Percentiles rank a stretch among this genome's conserved stretches.
Conservation (phyloP, 129 eudicot genomes). For the Glebionis coronaria region DNA sequence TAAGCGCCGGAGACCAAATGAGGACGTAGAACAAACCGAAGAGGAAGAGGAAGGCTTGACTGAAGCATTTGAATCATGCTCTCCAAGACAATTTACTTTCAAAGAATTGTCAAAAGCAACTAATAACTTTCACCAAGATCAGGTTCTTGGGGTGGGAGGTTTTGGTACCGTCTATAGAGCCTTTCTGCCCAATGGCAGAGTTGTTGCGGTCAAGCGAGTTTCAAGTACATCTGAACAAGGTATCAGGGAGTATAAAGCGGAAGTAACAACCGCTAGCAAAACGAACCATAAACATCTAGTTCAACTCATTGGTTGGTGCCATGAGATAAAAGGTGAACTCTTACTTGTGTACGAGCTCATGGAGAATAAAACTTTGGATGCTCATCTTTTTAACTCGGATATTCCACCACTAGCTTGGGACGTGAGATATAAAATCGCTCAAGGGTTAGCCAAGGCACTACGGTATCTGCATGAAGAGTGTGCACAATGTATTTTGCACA, state of each 20-base stretch:
- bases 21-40: too few relatives aligned
- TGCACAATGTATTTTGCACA: background rate
- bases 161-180: background rate
- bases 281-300: background rate
- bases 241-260: background rate
- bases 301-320: constrained; percentile 3
- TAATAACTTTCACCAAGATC: background rate
- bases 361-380: background rate
- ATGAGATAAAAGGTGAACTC: background rate
- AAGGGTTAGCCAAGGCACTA: background rate
- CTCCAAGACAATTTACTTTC: background rate
- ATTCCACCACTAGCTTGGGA: background rate
- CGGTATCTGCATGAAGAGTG: background rate
- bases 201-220: background rate
- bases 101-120: background rate
- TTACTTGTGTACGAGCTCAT: background rate
- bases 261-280: background rate
- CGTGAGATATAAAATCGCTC: background rate
- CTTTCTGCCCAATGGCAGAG: background rate
- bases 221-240: background rate
- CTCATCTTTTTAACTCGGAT: background rate
- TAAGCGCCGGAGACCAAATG: too few relatives aligned
- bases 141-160: background rate
- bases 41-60: too few relatives aligned
- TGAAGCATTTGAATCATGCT: too few relatives aligned